Evolutionary conservation across 306 rosid genomes (phyloP), one percentile per base, ranked within the genome.

Genomic region (Vigna unguiculata): DNA sequence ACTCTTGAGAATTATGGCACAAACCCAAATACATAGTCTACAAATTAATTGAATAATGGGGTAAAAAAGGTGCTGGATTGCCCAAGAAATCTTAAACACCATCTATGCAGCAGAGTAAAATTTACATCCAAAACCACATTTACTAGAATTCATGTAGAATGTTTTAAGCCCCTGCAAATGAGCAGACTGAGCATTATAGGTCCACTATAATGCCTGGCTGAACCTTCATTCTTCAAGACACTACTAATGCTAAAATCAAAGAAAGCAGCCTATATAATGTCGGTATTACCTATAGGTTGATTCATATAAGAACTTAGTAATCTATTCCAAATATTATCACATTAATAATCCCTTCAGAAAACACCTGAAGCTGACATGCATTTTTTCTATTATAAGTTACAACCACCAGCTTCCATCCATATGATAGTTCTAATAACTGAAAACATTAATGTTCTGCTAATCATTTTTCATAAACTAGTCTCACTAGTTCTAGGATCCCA

Each of bases 1-100:
- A 75, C 64, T 53, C 38, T 8, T 24, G 8, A 41, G 55, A 68
- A 77, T 17, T 5, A 67, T 20, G 15, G 46, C 11, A 24, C 34
- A 61, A 73, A 67, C 67, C 24, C 60, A 72, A 72, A 84, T 28
- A 76, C 61, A 69, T 20, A 24, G 57, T 69, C 49, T 20, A 72
- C 24, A 77, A 61, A 60, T 32, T 54, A 53, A 63, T 58, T 41
- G 46, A 43, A 41, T 14, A 72, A 11, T 13, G 21, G 21, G 69
- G 76, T 19, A 48, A 80, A 49, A 25, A 6, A 71, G 32, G 55
- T 19, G 59, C 34, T 34, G 55, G 7, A 28, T 58, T 20, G 9
- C 36, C 22, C 20, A 76, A 43, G 61, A 59, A 77, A 59, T n/a
- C 74, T 32, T 13, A 58, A 65, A 20, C 40, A 58, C 32, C 25